Base-by-base conservation (phyloP, 129 eudicot species). In the Oenanthe sinensis region DNA sequence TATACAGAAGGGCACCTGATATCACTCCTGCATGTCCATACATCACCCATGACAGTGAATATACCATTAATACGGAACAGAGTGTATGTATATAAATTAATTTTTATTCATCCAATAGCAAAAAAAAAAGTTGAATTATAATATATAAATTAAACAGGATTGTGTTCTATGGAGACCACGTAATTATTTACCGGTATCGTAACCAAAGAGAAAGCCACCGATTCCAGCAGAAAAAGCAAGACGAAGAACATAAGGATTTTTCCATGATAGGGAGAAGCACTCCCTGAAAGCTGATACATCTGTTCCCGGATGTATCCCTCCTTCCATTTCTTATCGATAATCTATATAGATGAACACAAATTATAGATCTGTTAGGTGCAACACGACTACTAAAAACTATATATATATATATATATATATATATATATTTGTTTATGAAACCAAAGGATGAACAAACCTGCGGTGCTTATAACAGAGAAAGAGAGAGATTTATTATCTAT, bases 191-290 rank as follows among this genome's bases (percentile, higher is more conserved):
- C 93, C 93, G 48, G 97, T 91, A 44, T 91, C 97, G 16, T 91
- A 89, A 28, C 93, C 97, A 62, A 91, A 91, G 65, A 91, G 90
- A 46, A 91, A 88, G 71, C 97, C 97, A 77, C 97, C 97, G 17
- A 91, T 89, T 71, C 97, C 97, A 76, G 91, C 97, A 73, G 93
- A 89, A 81, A 91, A 89, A 80, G 93, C 93, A 55, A 91, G 88
- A 52, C 93, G 91, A 33, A 91, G 90, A 75, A 89, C 85, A 60
- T 83, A 91, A 28, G 91, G 91, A 40, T 91, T 89, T 42, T 77
- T 77, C 91, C 89, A 81, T 75, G 92, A 87, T 5, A 91, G 81
- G 3, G 89, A 88, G 33, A 91, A 81, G 78, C 96, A 91, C 0
- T 85, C 91, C 76, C 79, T 80, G 79, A 90, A 89, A 75, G 91